These are phyloP conservation scores for Penicillium cinerascens DNA, from an alignment of 495 filamentous ascomycete genomes.

Conservation along the genomic window DNA sequence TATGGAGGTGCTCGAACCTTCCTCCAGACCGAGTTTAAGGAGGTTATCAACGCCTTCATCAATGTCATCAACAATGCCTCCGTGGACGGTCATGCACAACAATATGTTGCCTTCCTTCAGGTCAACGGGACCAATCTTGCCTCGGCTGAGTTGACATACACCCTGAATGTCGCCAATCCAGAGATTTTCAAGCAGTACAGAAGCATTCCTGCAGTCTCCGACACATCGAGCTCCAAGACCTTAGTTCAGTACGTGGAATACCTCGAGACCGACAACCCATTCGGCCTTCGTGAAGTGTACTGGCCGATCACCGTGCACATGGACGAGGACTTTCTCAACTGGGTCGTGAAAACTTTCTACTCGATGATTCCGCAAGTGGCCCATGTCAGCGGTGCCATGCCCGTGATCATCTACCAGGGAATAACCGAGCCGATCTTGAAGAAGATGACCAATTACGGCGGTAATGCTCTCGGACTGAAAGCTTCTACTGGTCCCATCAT, in stretches of 20 bases:
- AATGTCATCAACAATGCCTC: slow-evolving; percentile 33
- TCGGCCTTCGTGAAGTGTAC: slow-evolving; percentile 44
- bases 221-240: slow-evolving; percentile 38
- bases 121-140: slow-evolving; percentile 27
- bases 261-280: slow-evolving; percentile 36
- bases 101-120: slow-evolving; percentile 43
- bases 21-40: slow-evolving; percentile 36
- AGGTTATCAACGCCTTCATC: slow-evolving; percentile 32
- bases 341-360: slow-evolving; percentile 36
- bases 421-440: slow-evolving; percentile 37
- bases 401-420: slow-evolving; percentile 48
- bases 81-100: slow-evolving; percentile 40
- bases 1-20: slow-evolving; percentile 44
- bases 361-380: slow-evolving; percentile 32
- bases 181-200: slow-evolving; percentile 41
- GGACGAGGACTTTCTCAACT: slow-evolving; percentile 29
- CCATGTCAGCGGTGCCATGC: slow-evolving; percentile 34
- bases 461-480: slow-evolving; percentile 52
- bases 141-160: slow-evolving; percentile 38
- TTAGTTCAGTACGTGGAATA: slow-evolving; percentile 43
- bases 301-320: slow-evolving; percentile 40
- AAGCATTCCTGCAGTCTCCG: slow-evolving; percentile 31
- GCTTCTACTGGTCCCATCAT: slow-evolving; percentile 35
- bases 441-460: slow-evolving; percentile 42
- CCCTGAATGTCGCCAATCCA: slow-evolving; percentile 34